Conservation (phyloP, 768 basidiomycete genomes). For the Mycena haematopus region DNA sequence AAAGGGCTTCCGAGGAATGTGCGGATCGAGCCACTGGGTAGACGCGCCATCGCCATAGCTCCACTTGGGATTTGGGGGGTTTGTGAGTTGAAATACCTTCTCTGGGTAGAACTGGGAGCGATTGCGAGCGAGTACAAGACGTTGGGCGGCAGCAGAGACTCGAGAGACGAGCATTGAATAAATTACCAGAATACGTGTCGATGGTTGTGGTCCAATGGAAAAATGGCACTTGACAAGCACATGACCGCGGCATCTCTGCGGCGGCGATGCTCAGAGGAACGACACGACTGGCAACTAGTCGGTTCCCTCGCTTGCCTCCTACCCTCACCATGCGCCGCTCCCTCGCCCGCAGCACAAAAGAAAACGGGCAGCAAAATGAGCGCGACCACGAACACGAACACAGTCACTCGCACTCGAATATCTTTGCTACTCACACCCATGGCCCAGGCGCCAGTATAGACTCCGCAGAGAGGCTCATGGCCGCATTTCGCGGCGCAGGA, state of each 20-base stretch:
- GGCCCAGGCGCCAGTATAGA: conserved; percentile 48
- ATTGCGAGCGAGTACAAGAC: not conserved
- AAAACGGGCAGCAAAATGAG: not conserved
- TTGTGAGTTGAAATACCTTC: conserved; percentile 39
- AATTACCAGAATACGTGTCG: not conserved
- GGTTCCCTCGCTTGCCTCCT: not conserved
- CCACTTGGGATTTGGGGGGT: conserved; percentile 51
- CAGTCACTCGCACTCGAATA: conserved; percentile 45
- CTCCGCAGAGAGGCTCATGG: conserved; percentile 71
- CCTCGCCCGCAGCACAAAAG: not conserved
- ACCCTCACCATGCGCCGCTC: conserved; percentile 12
- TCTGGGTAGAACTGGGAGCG: conserved; percentile 24
- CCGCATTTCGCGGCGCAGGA: conserved; percentile 68
- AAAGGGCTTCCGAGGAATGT: conserved; percentile 46
- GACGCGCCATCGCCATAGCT: conserved; percentile 45
- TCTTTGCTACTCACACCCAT: conserved; percentile 49
- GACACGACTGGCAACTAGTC: not conserved
- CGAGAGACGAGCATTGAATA: conserved; percentile 1
- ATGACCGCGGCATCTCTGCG: not conserved
- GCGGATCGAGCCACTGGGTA: conserved; percentile 26
- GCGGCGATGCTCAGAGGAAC: too few species aligned
- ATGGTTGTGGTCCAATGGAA: not conserved
- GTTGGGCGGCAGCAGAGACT: not conserved
- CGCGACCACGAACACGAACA: conserved; percentile 43
- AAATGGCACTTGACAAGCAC: not conserved